These are phyloP conservation scores for Elsinoe batatas DNA, from an alignment of 2,329 filamentous ascomycete species.

Conservation along the genomic window DNA sequence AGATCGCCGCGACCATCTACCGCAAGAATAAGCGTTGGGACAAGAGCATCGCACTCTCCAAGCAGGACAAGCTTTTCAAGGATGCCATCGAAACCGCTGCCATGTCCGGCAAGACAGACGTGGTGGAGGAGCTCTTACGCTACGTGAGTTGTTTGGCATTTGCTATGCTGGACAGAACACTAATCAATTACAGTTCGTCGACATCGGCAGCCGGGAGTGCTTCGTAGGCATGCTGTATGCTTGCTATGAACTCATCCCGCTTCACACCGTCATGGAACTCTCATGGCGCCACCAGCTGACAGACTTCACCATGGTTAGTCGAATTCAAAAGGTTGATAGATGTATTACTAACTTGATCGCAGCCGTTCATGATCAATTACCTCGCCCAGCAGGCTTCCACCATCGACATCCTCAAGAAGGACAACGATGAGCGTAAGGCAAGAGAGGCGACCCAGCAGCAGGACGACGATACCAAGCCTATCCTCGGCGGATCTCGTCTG, in stretches of 20 bases:
- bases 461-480: constrained; percentile 87
- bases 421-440: constrained; percentile 87
- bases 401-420: constrained; percentile 75
- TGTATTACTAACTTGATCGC: constrained; percentile 15
- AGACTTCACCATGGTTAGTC: constrained; percentile 82
- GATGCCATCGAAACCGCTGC: constrained; percentile 97
- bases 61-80: constrained; percentile 99
- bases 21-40: constrained; percentile 99
- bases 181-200: constrained; percentile 67
- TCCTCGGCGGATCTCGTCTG: constrained; percentile 75
- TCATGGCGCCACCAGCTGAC: constrained; percentile 92
- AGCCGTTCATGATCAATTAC: constrained; percentile 98
- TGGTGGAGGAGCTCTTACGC: constrained; percentile 89
- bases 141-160: constrained; percentile 65
- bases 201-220: constrained; percentile 97
- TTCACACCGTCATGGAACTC: constrained; percentile 86
- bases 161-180: constrained; percentile 16
- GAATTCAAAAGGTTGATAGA: background rate
- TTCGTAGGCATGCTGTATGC: constrained; percentile 99
- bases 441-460: constrained; percentile 65
- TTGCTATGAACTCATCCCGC: constrained; percentile 92
- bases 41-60: constrained; percentile 93
- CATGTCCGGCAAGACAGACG: constrained; percentile 77
- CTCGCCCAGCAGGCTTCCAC: constrained; percentile 82
- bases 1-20: constrained; percentile 96